A percentile compares a stretch with the other conserved stretches of the same genome.
Evolutionary conservation across 192 early-diverging fungal species (phyloP).

Genomic region (Gonapodya sp.): DNA sequence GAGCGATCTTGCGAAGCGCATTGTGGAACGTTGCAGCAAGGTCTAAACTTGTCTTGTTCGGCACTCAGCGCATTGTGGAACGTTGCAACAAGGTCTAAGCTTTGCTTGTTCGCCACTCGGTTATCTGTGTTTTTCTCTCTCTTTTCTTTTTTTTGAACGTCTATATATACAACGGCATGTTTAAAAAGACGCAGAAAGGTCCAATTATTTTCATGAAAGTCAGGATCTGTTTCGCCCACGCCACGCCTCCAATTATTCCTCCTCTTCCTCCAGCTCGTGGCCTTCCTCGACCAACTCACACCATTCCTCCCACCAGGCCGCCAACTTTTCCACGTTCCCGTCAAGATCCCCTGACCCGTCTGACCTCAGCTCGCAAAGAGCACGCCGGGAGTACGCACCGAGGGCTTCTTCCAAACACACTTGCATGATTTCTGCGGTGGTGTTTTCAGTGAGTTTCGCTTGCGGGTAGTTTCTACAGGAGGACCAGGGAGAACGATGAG

Average conservation of each 20-base stretch:
- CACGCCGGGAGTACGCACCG: conserved; percentile 45
- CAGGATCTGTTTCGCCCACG: no score
- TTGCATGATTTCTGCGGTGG: conserved; percentile 97
- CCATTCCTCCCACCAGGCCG: not conserved
- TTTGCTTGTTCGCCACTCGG: no score
- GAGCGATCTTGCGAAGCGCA: not conserved
- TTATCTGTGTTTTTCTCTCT: no score
- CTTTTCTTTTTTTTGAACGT: no score
- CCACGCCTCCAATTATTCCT: no score
- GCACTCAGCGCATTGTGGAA: not conserved
- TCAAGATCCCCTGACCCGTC: not conserved
- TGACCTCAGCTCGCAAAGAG: not conserved
- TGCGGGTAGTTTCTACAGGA: conserved; percentile 56
- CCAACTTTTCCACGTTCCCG: not conserved
- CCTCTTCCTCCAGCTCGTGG: not conserved
- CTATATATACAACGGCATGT: no score
- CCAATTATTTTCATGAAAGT: no score
- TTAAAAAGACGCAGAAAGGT: no score
- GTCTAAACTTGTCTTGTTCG: no score
- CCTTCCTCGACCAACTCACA: not conserved
- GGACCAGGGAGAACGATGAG: not conserved
- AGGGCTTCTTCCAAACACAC: conserved; percentile 80
- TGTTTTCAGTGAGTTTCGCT: conserved; percentile 85
- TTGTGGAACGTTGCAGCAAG: not conserved
- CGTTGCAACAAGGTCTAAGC: not conserved